These are phyloP conservation scores for Calonectria crousiana DNA, from an alignment of 2,329 filamentous ascomycete species.

Conservation along the genomic window DNA sequence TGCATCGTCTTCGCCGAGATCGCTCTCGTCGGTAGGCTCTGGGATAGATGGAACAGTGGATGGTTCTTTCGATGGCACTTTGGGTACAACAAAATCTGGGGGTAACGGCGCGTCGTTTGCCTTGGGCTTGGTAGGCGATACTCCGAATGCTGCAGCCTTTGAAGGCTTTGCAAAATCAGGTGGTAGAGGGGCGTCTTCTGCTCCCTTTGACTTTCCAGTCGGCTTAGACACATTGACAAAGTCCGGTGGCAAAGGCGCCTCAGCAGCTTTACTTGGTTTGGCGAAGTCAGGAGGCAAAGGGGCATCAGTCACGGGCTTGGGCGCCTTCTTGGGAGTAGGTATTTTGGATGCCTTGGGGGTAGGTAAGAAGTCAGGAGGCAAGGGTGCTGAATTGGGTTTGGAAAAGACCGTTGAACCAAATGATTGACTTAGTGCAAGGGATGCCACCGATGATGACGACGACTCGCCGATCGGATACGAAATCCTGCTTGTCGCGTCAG, in stretches of 20 bases:
- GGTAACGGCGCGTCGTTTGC: slow-evolving; percentile 55
- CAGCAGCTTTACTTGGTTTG: slow-evolving; percentile 31
- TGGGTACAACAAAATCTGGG: slow-evolving; percentile 51
- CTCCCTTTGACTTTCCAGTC: slow-evolving; percentile 22
- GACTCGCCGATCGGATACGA: slow-evolving; percentile 63
- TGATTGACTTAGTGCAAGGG: slow-evolving; percentile 48
- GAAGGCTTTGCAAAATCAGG: slow-evolving; percentile 44
- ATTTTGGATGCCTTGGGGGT: slow-evolving; percentile 32
- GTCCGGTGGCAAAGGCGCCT: slow-evolving; percentile 50
- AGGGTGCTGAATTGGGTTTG: slow-evolving; percentile 51
- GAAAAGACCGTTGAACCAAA: slow-evolving; percentile 46
- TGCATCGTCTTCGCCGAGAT: slow-evolving; percentile 55
- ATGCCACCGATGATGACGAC: slow-evolving; percentile 63
- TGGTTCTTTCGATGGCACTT: slow-evolving; percentile 47
- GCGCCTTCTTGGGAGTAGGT: slow-evolving; percentile 25
- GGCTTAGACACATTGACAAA: slow-evolving; percentile 46
- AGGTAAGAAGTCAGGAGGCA: slow-evolving; percentile 56
- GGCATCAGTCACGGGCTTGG: slow-evolving; percentile 5
- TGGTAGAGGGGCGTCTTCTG: slow-evolving; percentile 47
- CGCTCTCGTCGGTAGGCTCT: slow-evolving; percentile 53
- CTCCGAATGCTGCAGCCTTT: slow-evolving; percentile 40
- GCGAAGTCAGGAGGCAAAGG: slow-evolving; percentile 53
- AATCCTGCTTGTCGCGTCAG: slow-evolving; percentile 67
- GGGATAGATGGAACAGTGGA: slow-evolving; percentile 52
- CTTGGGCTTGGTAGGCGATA: slow-evolving; percentile 50